These are phyloP conservation scores for Phialocephala subalpina DNA, from an alignment of 2,329 filamentous ascomycete genomes.

Conservation along the genomic window DNA sequence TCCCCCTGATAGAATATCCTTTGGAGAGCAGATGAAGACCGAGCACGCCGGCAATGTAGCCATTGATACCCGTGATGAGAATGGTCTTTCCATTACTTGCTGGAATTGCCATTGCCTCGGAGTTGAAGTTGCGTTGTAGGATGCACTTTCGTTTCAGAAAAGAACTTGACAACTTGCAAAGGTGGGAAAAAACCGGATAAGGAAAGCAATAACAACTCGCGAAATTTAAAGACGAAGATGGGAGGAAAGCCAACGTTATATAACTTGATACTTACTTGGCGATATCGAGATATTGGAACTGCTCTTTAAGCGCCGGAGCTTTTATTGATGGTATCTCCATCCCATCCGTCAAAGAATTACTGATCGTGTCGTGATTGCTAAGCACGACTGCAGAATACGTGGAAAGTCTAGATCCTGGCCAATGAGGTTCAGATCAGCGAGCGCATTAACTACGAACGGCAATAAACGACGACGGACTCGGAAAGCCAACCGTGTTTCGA, in stretches of 20 bases:
- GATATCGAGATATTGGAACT: not conserved
- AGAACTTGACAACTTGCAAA: not conserved
- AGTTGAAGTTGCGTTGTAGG: not conserved
- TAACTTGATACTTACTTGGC: not conserved
- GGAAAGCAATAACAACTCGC: not conserved
- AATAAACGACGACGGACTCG: not conserved
- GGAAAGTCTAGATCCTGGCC: not conserved
- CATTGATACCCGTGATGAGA: conserved; percentile 46
- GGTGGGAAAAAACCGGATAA: not conserved
- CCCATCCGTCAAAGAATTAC: not conserved
- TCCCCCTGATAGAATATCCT: conserved; percentile 43
- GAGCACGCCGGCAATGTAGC: conserved; percentile 44
- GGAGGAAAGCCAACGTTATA: not conserved
- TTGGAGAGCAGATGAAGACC: conserved; percentile 38
- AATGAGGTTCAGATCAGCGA: not conserved
- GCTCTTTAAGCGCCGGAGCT: not conserved
- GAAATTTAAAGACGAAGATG: not conserved
- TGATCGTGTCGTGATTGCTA: not conserved
- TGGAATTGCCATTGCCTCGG: conserved; percentile 18
- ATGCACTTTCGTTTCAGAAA: not conserved
- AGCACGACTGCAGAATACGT: not conserved
- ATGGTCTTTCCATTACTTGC: conserved; percentile 39
- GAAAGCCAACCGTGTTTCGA: not conserved
- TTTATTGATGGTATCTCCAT: not conserved
- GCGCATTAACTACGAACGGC: not conserved